A percentile compares a stretch with the other conserved stretches of the same genome.
phyloP scores from a whole-genome alignment of 306 rosid genomes.

The Lathyrus tuberosus region DNA sequence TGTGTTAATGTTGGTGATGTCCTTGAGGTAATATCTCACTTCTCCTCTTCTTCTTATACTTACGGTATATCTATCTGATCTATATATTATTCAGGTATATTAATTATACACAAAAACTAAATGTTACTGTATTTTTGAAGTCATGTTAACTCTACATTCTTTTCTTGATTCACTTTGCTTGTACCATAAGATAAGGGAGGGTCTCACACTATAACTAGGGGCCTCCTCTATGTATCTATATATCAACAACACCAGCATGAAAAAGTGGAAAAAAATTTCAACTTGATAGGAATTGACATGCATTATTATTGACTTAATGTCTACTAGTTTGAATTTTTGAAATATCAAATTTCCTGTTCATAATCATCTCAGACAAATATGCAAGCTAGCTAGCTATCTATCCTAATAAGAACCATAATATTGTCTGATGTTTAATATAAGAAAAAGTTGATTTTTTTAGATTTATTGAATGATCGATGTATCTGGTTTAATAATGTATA shows the following conservation, averaged over 20 bases:
- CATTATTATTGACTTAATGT: slow-evolving; percentile 19
- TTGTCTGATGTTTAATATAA: too few species aligned
- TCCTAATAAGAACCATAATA: neutral
- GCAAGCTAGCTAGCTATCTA: neutral
- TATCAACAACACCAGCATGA: slow-evolving; percentile 6
- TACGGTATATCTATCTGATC: too few species aligned
- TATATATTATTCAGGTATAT: too few species aligned
- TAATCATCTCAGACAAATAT: slow-evolving; percentile 27
- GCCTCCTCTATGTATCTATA: slow-evolving; percentile 21
- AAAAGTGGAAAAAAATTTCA: neutral
- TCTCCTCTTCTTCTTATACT: too few species aligned
- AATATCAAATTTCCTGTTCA: neutral
- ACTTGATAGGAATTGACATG: slow-evolving; percentile 41
- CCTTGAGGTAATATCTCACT: slow-evolving; percentile 51
- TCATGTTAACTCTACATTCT: slow-evolving; percentile 5
- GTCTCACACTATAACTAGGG: slow-evolving; percentile 17
- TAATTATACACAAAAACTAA: neutral
- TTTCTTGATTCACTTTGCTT: slow-evolving; percentile 25
- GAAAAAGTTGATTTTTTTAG: too few species aligned
- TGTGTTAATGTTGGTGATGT: slow-evolving; percentile 83
- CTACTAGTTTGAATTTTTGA: slow-evolving; percentile 15
- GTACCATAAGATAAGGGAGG: slow-evolving; percentile 7
- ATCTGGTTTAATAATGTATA: too few species aligned
- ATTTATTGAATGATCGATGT: too few species aligned
- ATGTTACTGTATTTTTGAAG: neutral